These are phyloP conservation scores for Xylaria cubensis DNA, from an alignment of 495 filamentous ascomycete genomes.

Conservation along the genomic window DNA sequence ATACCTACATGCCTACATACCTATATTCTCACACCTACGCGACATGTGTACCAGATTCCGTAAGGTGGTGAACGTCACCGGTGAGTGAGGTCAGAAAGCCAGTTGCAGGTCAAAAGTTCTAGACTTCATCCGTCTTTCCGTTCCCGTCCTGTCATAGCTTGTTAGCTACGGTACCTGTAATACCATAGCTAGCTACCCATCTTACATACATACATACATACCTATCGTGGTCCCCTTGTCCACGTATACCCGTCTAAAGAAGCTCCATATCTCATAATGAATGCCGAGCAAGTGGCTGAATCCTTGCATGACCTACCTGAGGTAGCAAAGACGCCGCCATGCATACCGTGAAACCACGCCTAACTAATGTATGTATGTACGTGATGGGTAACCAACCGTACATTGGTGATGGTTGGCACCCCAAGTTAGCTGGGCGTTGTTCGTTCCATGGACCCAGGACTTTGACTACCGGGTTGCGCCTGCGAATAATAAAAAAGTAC, in stretches of 20 bases:
- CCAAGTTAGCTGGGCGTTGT: neutral
- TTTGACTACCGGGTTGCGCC: neutral
- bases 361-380: too few species aligned
- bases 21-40: neutral
- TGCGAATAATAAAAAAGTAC: neutral
- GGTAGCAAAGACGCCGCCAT: neutral
- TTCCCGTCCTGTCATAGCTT: neutral
- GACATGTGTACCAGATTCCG: neutral
- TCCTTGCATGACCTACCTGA: neutral
- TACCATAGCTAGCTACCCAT: too few species aligned
- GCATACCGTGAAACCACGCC: neutral
- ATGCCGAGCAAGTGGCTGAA: slow-evolving; percentile 17
- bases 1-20: neutral
- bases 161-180: neutral
- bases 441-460: neutral
- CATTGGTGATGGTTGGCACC: neutral
- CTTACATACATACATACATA: too few species aligned
- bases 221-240: too few species aligned
- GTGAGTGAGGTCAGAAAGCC: neutral
- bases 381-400: neutral
- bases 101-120: neutral
- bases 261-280: neutral
- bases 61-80: neutral
- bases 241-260: too few species aligned
- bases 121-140: neutral